phyloP scores from a whole-genome alignment of 2,329 filamentous ascomycete genomes.

The Diplodia seriata region DNA sequence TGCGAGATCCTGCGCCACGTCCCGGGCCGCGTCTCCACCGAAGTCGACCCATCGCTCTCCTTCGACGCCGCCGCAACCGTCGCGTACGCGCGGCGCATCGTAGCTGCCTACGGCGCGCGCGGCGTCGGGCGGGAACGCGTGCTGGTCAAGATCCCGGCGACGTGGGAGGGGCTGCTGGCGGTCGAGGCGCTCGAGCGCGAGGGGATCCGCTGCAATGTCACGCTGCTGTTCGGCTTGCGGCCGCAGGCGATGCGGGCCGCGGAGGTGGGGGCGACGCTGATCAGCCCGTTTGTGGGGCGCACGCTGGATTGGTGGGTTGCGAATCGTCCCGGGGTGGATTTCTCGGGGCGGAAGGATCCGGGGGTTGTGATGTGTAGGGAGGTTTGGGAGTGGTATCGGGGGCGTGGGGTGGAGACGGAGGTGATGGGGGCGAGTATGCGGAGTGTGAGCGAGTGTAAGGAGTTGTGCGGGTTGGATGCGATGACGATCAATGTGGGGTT shows the following conservation, averaged over 20 bases:
- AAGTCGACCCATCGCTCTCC: conserved; percentile 7
- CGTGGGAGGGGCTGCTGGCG: conserved; percentile 69
- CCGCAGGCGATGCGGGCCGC: conserved; percentile 66
- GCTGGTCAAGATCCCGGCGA: conserved; percentile 69
- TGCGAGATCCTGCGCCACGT: conserved; percentile 14
- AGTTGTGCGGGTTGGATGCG: conserved; percentile 63
- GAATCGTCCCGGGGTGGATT: conserved; percentile 68
- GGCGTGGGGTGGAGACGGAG: conserved; percentile 53
- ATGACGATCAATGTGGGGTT: conserved; percentile 65
- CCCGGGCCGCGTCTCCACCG: conserved; percentile 14
- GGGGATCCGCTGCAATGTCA: conserved; percentile 65
- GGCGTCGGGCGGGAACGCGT: conserved; percentile 53
- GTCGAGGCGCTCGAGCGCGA: conserved; percentile 61
- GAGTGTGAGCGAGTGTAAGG: conserved; percentile 64
- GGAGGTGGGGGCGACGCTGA: conserved; percentile 65
- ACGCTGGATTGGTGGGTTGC: conserved; percentile 50
- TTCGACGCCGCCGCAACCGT: conserved; percentile 48
- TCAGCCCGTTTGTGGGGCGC: conserved; percentile 57
- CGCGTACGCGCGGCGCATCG: conserved; percentile 48
- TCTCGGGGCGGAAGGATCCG: conserved; percentile 49
- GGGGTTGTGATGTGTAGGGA: conserved; percentile 60
- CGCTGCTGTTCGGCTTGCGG: conserved; percentile 65
- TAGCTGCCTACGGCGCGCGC: conserved; percentile 56
- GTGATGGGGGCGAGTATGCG: conserved; percentile 66
- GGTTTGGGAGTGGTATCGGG: conserved; percentile 58